A percentile compares a stretch with the other conserved stretches of the same genome.
phyloP scores from a whole-genome alignment of 768 basidiomycete genomes.

The Boletellus sp. region DNA sequence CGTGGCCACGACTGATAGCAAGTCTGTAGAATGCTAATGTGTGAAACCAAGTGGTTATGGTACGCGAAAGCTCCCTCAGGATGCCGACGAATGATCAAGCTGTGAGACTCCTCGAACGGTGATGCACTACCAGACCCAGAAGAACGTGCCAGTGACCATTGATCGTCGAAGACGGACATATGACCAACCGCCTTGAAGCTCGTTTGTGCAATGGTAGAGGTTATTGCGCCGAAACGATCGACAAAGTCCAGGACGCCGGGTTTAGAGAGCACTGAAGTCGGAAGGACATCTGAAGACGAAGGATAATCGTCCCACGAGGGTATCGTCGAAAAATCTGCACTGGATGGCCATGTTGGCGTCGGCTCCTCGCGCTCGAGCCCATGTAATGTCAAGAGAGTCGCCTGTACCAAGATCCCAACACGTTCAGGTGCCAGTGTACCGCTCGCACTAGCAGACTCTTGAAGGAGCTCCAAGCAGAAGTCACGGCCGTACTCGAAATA shows the following conservation, averaged over 20 bases:
- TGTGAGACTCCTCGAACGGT: conserved; percentile 67
- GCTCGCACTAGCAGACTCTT: conserved; percentile 52
- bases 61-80: conserved; percentile 64
- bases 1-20: conserved; percentile 86
- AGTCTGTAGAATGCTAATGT: conserved; percentile 68
- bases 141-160: conserved; percentile 65
- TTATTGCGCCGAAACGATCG: conserved; percentile 55
- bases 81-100: conserved; percentile 65
- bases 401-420: conserved; percentile 69
- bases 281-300: conserved; percentile 60
- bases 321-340: conserved; percentile 57
- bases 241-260: conserved; percentile 71
- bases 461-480: conserved; percentile 74
- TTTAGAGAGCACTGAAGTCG: conserved; percentile 53
- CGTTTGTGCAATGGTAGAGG: conserved; percentile 53
- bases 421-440: conserved; percentile 65
- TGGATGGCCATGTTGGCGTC: conserved; percentile 77
- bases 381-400: conserved; percentile 69
- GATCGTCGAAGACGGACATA: conserved; percentile 84
- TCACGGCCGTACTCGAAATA: conserved; percentile 85
- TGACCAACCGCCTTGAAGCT: conserved; percentile 64
- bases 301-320: conserved; percentile 63
- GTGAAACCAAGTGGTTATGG: conserved; percentile 52
- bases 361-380: conserved; percentile 67
- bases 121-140: conserved; percentile 33